Base-by-base conservation (phyloP, 2,329 filamentous ascomycete species). In the Byssothecium circinans region DNA sequence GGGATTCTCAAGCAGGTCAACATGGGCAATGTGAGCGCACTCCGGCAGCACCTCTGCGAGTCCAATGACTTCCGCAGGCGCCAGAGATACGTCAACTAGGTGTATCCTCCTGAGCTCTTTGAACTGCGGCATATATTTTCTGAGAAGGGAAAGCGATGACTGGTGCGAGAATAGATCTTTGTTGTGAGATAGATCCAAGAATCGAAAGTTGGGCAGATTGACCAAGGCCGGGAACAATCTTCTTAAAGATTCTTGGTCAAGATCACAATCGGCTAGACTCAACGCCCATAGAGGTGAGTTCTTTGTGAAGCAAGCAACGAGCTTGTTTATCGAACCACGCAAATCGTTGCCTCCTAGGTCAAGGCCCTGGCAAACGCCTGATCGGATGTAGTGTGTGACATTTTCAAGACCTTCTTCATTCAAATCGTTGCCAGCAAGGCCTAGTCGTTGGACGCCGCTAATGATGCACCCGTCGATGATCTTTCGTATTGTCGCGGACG, bases 131-230 rank as follows among this genome's bases (percentile, higher is more conserved):
- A 97, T 77, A 66, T 92, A 94, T 74, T 88, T 89, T 60, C 94
- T 81, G 45, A 97, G 77, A 3, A 90, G 74, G 4, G 81, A 80
- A 27, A 94, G 78, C 2, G 88, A 88, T 61, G 83, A 90, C n/a
- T 88, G 85, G 34, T 86, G 78, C 43, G 84, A 81, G 65, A 95
- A 96, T 14, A 99, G 78, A 17, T 83, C 84, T 25, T 81, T 87
- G 60, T 97, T 97, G 62, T 96, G 90, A 4, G 90, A 96, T 29
- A 99, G 77, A 67, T 97, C 94, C 49, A 99, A 83, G 65, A 96
- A 96, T 17, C 88, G 85, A 65, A 96, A 87, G 54, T 86, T 82
- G 2, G 80, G 78, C 46, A 96, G 75, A 56, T 80, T 83, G 20
- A 81, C 78, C 44, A 97, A 73, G 6, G 83, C 83, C 4, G 90